phyloP scores from a whole-genome alignment of 2,329 filamentous ascomycete genomes.

The Talaromyces amestolkiae region DNA sequence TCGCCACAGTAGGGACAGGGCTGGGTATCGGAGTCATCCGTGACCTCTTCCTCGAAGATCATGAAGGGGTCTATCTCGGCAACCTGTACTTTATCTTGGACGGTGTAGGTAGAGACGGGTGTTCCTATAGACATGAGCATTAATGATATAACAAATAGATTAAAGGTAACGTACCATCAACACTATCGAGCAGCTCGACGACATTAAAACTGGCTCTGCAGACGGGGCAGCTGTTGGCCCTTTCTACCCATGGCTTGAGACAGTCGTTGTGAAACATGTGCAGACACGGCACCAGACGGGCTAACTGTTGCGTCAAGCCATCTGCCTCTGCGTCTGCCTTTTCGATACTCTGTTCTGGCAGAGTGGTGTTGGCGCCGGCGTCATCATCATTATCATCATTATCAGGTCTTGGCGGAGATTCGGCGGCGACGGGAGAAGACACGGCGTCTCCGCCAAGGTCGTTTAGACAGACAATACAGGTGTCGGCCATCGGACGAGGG shows the following conservation, averaged over 20 bases:
- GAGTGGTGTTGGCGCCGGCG: conserved; percentile 8
- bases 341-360: conserved; percentile 15
- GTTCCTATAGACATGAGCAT: conserved; percentile 44
- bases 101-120: conserved; percentile 57
- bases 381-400: conserved; percentile 30
- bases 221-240: conserved; percentile 96
- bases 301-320: conserved; percentile 46
- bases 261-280: conserved; percentile 93
- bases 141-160: no score
- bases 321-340: conserved; percentile 15
- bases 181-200: conserved; percentile 75
- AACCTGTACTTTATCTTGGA: conserved; percentile 63
- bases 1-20: conserved; percentile 84
- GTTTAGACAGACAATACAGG: conserved; percentile 70
- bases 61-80: conserved; percentile 77
- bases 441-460: conserved; percentile 60
- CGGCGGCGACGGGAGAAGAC: conserved; percentile 43
- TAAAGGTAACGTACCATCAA: conserved; percentile 63
- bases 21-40: conserved; percentile 63
- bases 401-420: conserved; percentile 43
- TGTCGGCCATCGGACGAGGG: conserved; percentile 58
- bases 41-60: conserved; percentile 61
- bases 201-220: conserved; percentile 89
- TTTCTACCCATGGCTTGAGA: conserved; percentile 89
- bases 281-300: conserved; percentile 71